A percentile compares a stretch with the other conserved stretches of the same genome.
phyloP scores from a whole-genome alignment of 106 monocot species.

The Triglochin maritima region DNA sequence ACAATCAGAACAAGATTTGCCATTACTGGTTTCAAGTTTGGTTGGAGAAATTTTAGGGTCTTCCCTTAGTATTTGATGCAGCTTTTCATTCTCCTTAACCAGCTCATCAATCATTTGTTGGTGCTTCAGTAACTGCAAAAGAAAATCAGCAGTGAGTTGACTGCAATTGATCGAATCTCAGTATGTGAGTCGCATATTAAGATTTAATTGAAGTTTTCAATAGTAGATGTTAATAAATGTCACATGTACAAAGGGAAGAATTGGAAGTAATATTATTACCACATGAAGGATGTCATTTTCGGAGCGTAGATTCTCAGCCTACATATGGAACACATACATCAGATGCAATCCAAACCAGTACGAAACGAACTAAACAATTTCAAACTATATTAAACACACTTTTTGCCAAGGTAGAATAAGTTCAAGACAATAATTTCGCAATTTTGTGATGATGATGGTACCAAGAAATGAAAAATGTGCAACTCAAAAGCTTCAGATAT shows the following conservation, averaged over 20 bases:
- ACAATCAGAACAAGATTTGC: conserved; percentile 3
- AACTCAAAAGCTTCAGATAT: no score
- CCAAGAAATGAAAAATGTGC: no score
- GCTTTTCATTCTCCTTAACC: conserved; percentile 19
- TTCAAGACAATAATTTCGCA: no score
- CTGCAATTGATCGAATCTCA: no score
- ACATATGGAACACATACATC: background rate
- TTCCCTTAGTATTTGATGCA: conserved; percentile 14
- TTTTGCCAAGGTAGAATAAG: no score
- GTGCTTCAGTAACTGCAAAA: conserved; percentile 15
- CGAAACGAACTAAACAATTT: no score
- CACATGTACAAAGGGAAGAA: background rate
- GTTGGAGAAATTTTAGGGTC: conserved; percentile 18
- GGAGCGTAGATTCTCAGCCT: conserved; percentile 10
- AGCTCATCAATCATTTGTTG: conserved; percentile 16
- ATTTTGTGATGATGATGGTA: no score
- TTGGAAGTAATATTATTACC: conserved; percentile 7
- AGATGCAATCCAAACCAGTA: background rate
- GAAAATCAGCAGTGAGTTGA: background rate
- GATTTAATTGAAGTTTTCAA: no score
- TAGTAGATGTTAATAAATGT: no score
- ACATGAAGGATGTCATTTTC: conserved; percentile 23
- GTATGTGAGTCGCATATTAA: no score
- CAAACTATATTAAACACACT: no score
- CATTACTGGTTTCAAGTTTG: conserved; percentile 1